Evolutionary conservation across 2,329 filamentous ascomycete species (phyloP), one percentile per base, ranked within the genome.

Genomic region (Penicillium sp.): DNA sequence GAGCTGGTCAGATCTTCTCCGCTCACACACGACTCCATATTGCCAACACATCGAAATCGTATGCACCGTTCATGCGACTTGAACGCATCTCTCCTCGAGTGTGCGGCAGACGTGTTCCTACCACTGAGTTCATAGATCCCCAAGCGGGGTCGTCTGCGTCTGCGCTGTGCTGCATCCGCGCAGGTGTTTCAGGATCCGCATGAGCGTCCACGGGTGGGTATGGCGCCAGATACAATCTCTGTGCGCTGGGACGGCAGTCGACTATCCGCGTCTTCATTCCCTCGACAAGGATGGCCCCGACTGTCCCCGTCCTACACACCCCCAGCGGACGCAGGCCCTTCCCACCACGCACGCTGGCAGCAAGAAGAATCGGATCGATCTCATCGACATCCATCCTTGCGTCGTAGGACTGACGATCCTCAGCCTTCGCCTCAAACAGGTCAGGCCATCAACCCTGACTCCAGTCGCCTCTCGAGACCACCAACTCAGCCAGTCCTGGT

Each of bases 401-500:
- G 57, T 40, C 64, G 44, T 37, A 58, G 26, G 57, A 59, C 50
- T 50, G 54, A 31, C 50, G 46, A 22, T 32, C 38, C 55, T 12
- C 56, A 47, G 23, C 46, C 51, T 30, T 39, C 46, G 28, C 50
- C 57, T 20, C 55, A 55, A 37, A 53, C 47, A 42, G 48, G 52
- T 30, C 52, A 46, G 35, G 50, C 57, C 15, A 37, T 47, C 32
- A 53, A 43, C 20, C 47, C 45, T 32, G 46, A 44, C 39, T 44
- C 42, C 30, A 43, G 43, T 20, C 53, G 48, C 32, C 52, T 54
- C 7, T 55, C 61, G 18, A 58, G 54, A 11, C 47, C 57, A 32
- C 55, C 59, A 30, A 64, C 65, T 18, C 65, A 68, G 40, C 68
- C 68, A 5, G 67, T 71, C 25, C 54, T 70, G 26, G 64, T 69